These are phyloP conservation scores for Lepraria neglecta DNA, from an alignment of 495 filamentous ascomycete genomes.

Conservation along the genomic window DNA sequence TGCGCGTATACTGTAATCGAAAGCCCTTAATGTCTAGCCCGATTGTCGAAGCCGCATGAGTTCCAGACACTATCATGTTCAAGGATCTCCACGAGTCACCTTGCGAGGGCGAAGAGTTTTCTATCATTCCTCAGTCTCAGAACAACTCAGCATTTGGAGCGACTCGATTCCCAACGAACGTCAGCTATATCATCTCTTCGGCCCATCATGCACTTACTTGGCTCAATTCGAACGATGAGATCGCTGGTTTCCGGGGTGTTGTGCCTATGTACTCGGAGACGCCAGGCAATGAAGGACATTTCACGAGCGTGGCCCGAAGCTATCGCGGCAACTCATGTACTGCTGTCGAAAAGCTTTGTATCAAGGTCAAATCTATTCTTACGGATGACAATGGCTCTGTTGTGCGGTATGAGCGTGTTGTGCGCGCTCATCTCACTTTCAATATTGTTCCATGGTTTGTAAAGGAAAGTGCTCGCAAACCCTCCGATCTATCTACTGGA, in stretches of 20 bases:
- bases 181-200: conserved; percentile 19
- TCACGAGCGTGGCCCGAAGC: not conserved
- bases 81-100: conserved; percentile 10
- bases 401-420: conserved; percentile 17
- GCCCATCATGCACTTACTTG: conserved; percentile 20
- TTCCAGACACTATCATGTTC: conserved; percentile 20
- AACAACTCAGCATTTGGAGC: conserved; percentile 17
- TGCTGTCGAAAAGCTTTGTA: conserved; percentile 5
- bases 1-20: conserved; percentile 9
- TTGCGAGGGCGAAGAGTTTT: conserved; percentile 20
- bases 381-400: conserved; percentile 6
- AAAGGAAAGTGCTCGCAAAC: not conserved
- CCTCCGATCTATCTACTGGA: not conserved
- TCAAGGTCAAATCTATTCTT: conserved; percentile 20
- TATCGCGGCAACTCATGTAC: not conserved
- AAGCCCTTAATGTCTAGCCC: not conserved
- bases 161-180: not conserved
- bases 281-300: not conserved
- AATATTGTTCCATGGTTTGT: conserved; percentile 18
- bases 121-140: conserved; percentile 21
- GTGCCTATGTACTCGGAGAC: conserved; percentile 20
- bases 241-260: conserved; percentile 22
- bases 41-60: conserved; percentile 19
- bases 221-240: conserved; percentile 23
- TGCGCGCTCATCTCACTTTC: conserved; percentile 18